phyloP scores from a whole-genome alignment of 2,329 filamentous ascomycete species.

The Nothophoma quercina region DNA sequence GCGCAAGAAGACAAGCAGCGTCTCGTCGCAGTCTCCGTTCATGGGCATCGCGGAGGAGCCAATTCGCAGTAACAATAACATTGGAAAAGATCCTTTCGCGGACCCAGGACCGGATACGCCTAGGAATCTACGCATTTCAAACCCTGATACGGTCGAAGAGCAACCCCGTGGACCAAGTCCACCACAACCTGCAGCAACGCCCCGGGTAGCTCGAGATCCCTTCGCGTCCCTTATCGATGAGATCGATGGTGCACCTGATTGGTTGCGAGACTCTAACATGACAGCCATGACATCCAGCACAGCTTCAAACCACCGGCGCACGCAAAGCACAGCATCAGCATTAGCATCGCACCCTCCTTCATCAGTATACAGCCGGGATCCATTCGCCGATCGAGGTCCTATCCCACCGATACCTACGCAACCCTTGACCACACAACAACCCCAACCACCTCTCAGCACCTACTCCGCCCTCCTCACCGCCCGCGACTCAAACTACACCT shows the following conservation, averaged over 20 bases:
- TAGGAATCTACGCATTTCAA: conserved; percentile 37
- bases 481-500: conserved; percentile 37
- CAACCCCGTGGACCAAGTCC: conserved; percentile 29
- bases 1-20: conserved; percentile 41
- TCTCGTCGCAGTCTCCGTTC: conserved; percentile 37
- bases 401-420: conserved; percentile 18
- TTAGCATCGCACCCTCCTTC: conserved; percentile 40
- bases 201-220: conserved; percentile 33
- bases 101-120: conserved; percentile 33
- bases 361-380: conserved; percentile 38
- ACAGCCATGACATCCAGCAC: conserved; percentile 11
- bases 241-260: conserved; percentile 35
- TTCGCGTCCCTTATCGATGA: conserved; percentile 42
- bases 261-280: conserved; percentile 27
- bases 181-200: conserved; percentile 38
- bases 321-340: conserved; percentile 39
- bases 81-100: conserved; percentile 34
- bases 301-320: conserved; percentile 35
- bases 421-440: not conserved
- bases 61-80: conserved; percentile 33
- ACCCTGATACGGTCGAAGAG: conserved; percentile 18
- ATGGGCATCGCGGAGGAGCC: conserved; percentile 38
- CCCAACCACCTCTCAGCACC: conserved; percentile 8
- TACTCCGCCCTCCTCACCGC: conserved; percentile 24
- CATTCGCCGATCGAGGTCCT: conserved; percentile 38